A percentile compares a stretch with the other conserved stretches of the same genome.
Evolutionary conservation across 2,329 filamentous ascomycete genomes (phyloP).

Genomic region (Capronia americana): DNA sequence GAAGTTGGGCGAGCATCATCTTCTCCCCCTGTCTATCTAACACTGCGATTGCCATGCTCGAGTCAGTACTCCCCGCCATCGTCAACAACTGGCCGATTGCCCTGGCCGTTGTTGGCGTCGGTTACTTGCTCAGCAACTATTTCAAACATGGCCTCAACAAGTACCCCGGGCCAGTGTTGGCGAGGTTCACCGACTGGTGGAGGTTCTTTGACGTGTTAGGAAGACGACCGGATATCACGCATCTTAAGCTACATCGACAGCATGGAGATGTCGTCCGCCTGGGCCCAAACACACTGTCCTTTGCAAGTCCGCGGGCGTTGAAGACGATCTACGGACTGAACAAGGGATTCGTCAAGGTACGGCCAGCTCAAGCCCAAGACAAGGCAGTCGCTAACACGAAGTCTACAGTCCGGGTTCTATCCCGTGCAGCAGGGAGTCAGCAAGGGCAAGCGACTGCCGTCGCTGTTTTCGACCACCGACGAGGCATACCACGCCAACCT

Average conservation of each 20-base stretch:
- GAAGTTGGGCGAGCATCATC: neutral
- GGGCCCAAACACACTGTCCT: conserved; percentile 75
- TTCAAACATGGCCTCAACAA: conserved; percentile 41
- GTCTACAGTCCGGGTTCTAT: conserved; percentile 74
- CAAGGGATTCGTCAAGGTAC: conserved; percentile 78
- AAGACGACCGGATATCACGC: conserved; percentile 70
- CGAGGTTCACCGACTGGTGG: conserved; percentile 75
- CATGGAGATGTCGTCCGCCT: conserved; percentile 77
- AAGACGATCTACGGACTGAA: conserved; percentile 82
- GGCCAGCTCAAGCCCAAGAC: conserved; percentile 23
- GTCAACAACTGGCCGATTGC: conserved; percentile 34
- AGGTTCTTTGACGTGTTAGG: conserved; percentile 72
- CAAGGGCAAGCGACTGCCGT: conserved; percentile 70
- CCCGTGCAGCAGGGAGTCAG: conserved; percentile 76
- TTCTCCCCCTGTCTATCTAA: neutral
- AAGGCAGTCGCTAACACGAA: conserved; percentile 9
- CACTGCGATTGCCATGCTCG: conserved; percentile 30
- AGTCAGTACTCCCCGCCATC: conserved; percentile 33
- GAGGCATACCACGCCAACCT: conserved; percentile 76
- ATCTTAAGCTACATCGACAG: conserved; percentile 70
- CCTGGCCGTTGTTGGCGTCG: conserved; percentile 27
- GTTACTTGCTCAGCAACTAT: conserved; percentile 36
- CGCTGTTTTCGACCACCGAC: conserved; percentile 77
- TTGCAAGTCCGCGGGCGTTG: conserved; percentile 74
- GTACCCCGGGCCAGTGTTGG: conserved; percentile 75